A percentile compares a stretch with the other conserved stretches of the same genome.
Evolutionary conservation across 148 eudicot species (phyloP).

Genomic region (Polygonum maritimum): DNA sequence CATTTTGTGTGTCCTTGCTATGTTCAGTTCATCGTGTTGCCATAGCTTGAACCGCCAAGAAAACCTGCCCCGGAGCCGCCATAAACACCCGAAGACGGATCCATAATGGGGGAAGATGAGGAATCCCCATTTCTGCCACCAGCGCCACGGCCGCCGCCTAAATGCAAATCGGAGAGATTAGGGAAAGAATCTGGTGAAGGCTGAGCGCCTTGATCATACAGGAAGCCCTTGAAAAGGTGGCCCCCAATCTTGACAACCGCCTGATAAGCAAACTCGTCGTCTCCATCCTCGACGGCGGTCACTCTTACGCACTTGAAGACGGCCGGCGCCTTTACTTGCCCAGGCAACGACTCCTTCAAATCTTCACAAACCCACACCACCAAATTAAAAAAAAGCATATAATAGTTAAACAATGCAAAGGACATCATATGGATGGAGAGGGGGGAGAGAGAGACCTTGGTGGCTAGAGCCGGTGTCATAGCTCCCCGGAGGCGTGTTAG

Average conservation of each 20-base stretch:
- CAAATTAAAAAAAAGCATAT: not conserved
- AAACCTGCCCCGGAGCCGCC: constrained; percentile 27
- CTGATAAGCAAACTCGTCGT: constrained; percentile 78
- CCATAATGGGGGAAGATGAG: constrained; percentile 31
- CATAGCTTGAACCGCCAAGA: constrained; percentile 57
- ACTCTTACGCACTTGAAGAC: constrained; percentile 78
- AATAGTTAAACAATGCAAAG: too few relatives aligned
- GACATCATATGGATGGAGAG: too few relatives aligned
- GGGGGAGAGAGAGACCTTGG: constrained; percentile 38
- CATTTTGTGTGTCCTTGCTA: too few relatives aligned
- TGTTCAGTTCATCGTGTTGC: constrained; percentile 50
- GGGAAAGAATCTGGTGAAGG: constrained; percentile 41
- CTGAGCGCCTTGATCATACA: constrained; percentile 79
- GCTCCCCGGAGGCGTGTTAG: constrained; percentile 79
- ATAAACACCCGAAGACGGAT: constrained; percentile 40
- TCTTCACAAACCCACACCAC: constrained; percentile 22
- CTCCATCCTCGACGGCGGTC: constrained; percentile 70
- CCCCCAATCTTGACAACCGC: constrained; percentile 66
- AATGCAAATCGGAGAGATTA: constrained; percentile 64
- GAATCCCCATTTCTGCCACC: constrained; percentile 27
- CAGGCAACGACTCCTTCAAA: constrained; percentile 63
- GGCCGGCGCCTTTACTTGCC: constrained; percentile 75
- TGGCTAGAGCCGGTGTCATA: constrained; percentile 75
- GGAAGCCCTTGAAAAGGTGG: constrained; percentile 73
- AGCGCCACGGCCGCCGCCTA: constrained; percentile 40